Base-by-base conservation (phyloP, 345 rosid genomes). In the Gossypium stocksii region DNA sequence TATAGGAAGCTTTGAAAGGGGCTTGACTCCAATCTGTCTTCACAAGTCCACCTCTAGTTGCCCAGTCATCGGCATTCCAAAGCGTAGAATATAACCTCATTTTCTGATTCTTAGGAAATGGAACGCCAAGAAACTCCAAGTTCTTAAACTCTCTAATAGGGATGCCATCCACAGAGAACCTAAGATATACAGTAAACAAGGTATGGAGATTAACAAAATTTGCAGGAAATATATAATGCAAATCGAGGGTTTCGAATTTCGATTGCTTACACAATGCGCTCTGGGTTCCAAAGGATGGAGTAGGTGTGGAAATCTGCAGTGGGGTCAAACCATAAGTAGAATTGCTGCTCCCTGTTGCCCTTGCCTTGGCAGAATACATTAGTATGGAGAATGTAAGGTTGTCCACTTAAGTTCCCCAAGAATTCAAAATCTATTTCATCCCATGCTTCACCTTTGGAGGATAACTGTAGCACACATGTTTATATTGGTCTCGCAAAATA, bases 291-390 rank as follows among this genome's bases (percentile, higher is more conserved):
- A 0, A 64, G 49, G 49, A 65, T 43, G 16, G 69, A 65, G 23
- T 65, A 65, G 16, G 69, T 41, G 27, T 65, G 69, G 7, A 41
- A 65, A 65, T 65, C 69, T n/a, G 69, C 69, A 41, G 69, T 65
- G 22, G 69, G 69, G 16, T 65, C 69, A 12, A 65, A 65, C 69
- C 69, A 65, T 20, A 65, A 25, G 22, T 65, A 65, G 51, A 65
- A 65, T 43, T 65, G 69, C 49, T 65, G 69, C 15, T 65, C 69
- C 2, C 69, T 65, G 16, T n/a, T 65, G 1, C 51, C 69, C 29
- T 65, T 65, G 49, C 69, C 69, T 65, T 65, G 69, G 25, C 69
- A n/a, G 13, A n/a, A 65, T 0, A 65, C 69, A 65, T 65, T 65
- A 10, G 69, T 65, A 43, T 65, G 69, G 23, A 65, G 69, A 19